phyloP scores from a whole-genome alignment of 2,329 filamentous ascomycete genomes.

The Trichoderma guizhouense region DNA sequence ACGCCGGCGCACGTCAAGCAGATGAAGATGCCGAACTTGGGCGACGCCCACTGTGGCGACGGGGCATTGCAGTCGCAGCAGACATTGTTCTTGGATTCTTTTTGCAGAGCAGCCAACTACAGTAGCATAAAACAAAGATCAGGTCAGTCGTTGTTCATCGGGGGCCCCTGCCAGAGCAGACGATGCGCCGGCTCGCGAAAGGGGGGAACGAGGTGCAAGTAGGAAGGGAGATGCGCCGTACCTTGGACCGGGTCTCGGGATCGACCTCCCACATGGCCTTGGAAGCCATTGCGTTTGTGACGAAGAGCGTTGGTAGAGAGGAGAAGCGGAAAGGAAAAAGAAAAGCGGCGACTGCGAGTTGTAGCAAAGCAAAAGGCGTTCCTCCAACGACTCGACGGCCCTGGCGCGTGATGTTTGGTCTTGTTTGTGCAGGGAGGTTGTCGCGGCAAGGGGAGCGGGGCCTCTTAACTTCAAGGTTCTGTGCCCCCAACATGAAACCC shows the following conservation, averaged over 20 bases:
- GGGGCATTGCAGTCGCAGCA: conserved; percentile 96
- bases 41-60: conserved; percentile 95
- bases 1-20: conserved; percentile 94
- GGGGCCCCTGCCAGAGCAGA: neutral
- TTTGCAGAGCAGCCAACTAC: conserved; percentile 86
- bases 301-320: neutral
- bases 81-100: conserved; percentile 79
- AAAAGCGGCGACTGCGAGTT: neutral
- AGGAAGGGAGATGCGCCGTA: conserved; percentile 38
- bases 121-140: conserved; percentile 16
- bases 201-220: conserved; percentile 1
- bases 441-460: conserved; percentile 12
- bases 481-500: conserved; percentile 7
- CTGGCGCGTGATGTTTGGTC: conserved; percentile 14
- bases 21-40: conserved; percentile 98
- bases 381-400: neutral
- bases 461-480: neutral
- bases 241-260: conserved; percentile 94
- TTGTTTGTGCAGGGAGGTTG: conserved; percentile 4
- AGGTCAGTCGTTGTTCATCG: conserved; percentile 16
- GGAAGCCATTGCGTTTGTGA: conserved; percentile 49
- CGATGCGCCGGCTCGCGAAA: conserved; percentile 12
- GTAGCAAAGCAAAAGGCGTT: neutral
- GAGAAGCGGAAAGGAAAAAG: neutral
- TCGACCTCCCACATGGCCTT: conserved; percentile 98